These are phyloP conservation scores for Aspergillus sp. DNA, from an alignment of 2,329 filamentous ascomycete genomes.

Conservation along the genomic window DNA sequence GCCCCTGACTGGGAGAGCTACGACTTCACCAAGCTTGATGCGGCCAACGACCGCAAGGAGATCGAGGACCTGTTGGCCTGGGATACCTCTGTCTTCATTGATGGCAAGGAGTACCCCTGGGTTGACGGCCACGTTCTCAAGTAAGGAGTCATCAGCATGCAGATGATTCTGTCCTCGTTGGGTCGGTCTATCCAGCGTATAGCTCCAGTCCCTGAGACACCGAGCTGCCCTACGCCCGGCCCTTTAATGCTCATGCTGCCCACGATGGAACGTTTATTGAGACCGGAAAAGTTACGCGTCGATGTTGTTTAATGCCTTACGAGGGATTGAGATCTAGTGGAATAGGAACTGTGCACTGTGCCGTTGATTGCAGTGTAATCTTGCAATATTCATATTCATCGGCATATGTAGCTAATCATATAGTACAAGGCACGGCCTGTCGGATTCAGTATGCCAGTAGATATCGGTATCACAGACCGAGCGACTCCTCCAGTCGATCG, in stretches of 20 bases:
- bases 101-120: conserved; percentile 83
- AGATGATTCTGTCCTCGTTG: background rate
- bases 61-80: conserved; percentile 83
- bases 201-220: too few relatives aligned
- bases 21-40: conserved; percentile 92
- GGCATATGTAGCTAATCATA: too few relatives aligned
- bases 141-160: too few relatives aligned
- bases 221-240: background rate
- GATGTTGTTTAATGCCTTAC: conserved; percentile 1
- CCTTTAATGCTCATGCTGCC: conserved; percentile 9
- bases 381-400: too few relatives aligned
- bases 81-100: conserved; percentile 71
- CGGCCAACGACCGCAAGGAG: conserved; percentile 74
- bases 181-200: background rate
- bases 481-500: conserved; percentile 17
- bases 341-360: too few relatives aligned
- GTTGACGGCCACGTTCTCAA: conserved; percentile 98
- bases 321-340: too few relatives aligned
- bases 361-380: too few relatives aligned
- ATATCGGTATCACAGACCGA: conserved; percentile 5
- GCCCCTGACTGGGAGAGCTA: conserved; percentile 97
- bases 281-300: conserved; percentile 6
- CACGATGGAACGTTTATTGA: conserved; percentile 12
- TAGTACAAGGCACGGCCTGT: too few relatives aligned
- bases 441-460: too few relatives aligned